Base-by-base conservation (phyloP, 768 basidiomycete genomes). In the Boletus edulis region DNA sequence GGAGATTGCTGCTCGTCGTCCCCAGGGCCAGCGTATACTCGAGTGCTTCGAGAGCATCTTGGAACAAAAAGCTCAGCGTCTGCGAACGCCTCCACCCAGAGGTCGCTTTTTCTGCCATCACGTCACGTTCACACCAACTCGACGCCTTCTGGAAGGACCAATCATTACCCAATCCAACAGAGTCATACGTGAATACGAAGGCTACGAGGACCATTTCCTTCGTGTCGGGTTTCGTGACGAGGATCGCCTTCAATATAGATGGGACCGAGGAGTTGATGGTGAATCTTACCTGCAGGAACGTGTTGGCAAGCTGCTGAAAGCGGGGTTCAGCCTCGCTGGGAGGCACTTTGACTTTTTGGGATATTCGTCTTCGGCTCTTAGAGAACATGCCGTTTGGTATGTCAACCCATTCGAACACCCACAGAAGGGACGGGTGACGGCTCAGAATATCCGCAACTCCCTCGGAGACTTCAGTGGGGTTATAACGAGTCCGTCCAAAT, bases 171-270 rank as follows among this genome's bases (percentile, higher is more conserved):
- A 92, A 61, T 89, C 89, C 15, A 95, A 95, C 55, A 81, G 88
- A 1, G 81, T 93, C 49, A 85, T 95, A 57, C 84, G 92, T 1
- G 71, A 76, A 49, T 94, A 85, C 52, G 66, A 72, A 45, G 78
- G 77, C 0, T 80, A 79, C 53, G 76, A 85, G 45, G 81, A 88
- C 29, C 74, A 82, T 60, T 95, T 95, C 65, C 66, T 95, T 31
- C 84, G 93, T 11, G 91, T 94, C 27, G 85, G 89, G 60, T 91
- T 94, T 62, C 81, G 86, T 5, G 92, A 94, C 52, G 92, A 95
- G 72, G 88, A 94, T 61, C 77, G 78, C 34, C 75, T 87, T 17
- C 78, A 81, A 37, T 87, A 87, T 57, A 79, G 83, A 12, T 90
- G 87, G 87, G 81, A 82, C 50, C 76, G 81, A 10, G 81, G 81